phyloP scores from a whole-genome alignment of 1,284 basidiomycete species.

The Moesziomyces globuligerus region DNA sequence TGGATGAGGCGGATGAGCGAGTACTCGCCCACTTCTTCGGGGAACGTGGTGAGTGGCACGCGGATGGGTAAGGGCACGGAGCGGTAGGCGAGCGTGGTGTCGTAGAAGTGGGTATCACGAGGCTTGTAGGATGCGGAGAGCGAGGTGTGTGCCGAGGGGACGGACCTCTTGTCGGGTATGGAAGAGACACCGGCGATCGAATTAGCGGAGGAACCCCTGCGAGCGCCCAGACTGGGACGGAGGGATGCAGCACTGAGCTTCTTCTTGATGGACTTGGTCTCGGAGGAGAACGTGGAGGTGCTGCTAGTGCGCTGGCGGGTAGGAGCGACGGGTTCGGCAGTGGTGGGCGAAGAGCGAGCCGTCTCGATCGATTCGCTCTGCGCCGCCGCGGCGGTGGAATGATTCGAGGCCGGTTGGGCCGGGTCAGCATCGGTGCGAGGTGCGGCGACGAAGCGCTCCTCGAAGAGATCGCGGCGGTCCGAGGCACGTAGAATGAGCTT shows the following conservation, averaged over 20 bases:
- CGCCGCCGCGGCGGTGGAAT: background rate
- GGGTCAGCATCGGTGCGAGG: constrained; percentile 16
- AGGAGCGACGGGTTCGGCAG: constrained; percentile 2
- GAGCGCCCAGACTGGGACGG: constrained; percentile 29
- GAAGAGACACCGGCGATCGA: constrained; percentile 15
- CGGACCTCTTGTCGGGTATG: constrained; percentile 21
- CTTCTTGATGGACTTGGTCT: constrained; percentile 41
- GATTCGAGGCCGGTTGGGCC: background rate
- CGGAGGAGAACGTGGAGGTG: constrained; percentile 36
- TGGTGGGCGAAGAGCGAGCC: constrained; percentile 11
- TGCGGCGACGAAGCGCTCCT: constrained; percentile 72
- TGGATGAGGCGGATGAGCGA: constrained; percentile 89
- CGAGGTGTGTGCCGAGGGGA: constrained; percentile 9
- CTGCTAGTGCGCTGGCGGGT: constrained; percentile 38
- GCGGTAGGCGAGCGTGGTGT: constrained; percentile 80
- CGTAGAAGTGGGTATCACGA: constrained; percentile 90
- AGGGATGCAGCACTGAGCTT: constrained; percentile 39
- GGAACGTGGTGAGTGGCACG: constrained; percentile 56
- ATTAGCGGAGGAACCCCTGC: constrained; percentile 39
- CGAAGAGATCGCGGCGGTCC: constrained; percentile 85
- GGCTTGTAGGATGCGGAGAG: constrained; percentile 22
- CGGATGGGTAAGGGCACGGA: constrained; percentile 49
- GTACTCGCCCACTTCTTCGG: constrained; percentile 97
- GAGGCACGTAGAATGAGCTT: constrained; percentile 87
- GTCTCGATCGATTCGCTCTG: constrained; percentile 17